Evolutionary conservation across 2,329 filamentous ascomycete species (phyloP).

Genomic region (Graphilbum fragrans): DNA sequence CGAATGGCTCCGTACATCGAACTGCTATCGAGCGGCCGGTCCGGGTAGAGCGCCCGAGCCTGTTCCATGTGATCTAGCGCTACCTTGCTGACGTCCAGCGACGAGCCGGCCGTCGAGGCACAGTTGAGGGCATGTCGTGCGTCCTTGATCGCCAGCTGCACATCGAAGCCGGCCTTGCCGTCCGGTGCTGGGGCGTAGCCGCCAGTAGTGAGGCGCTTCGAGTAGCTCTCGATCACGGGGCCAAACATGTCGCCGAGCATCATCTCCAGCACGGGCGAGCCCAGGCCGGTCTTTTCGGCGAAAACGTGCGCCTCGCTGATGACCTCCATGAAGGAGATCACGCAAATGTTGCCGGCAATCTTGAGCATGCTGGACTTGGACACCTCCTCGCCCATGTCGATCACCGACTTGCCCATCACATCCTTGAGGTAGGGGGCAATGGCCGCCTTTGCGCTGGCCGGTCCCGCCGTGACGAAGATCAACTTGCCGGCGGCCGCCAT

Average conservation of each 20-base stretch:
- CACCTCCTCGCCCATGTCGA: conserved; percentile 2
- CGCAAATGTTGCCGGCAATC: conserved; percentile 5
- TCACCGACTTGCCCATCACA: conserved; percentile 3
- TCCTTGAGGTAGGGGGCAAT: conserved; percentile 2
- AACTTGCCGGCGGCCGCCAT: conserved; percentile 4
- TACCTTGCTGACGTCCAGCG: too few relatives aligned
- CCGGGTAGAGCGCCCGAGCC: too few relatives aligned
- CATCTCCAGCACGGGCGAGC: conserved; percentile 1
- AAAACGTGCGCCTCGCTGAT: conserved; percentile 4
- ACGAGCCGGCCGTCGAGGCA: too few relatives aligned
- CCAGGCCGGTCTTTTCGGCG: conserved; percentile 3
- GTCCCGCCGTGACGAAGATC: conserved; percentile 3
- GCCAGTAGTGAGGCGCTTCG: conserved; percentile 3
- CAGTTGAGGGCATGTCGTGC: too few relatives aligned
- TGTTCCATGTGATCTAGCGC: too few relatives aligned
- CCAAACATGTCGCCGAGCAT: conserved; percentile 4
- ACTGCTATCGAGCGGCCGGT: too few relatives aligned
- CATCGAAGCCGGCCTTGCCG: conserved; percentile 4
- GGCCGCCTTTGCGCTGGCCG: not conserved
- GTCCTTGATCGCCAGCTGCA: too few relatives aligned
- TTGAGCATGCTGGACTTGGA: conserved; percentile 2
- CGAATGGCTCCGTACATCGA: too few relatives aligned
- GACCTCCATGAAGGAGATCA: conserved; percentile 4
- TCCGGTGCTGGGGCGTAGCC: conserved; percentile 1
- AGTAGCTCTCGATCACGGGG: conserved; percentile 5